Base-by-base conservation (phyloP, 495 filamentous ascomycete species). In the Aeminium ludgeri region DNA sequence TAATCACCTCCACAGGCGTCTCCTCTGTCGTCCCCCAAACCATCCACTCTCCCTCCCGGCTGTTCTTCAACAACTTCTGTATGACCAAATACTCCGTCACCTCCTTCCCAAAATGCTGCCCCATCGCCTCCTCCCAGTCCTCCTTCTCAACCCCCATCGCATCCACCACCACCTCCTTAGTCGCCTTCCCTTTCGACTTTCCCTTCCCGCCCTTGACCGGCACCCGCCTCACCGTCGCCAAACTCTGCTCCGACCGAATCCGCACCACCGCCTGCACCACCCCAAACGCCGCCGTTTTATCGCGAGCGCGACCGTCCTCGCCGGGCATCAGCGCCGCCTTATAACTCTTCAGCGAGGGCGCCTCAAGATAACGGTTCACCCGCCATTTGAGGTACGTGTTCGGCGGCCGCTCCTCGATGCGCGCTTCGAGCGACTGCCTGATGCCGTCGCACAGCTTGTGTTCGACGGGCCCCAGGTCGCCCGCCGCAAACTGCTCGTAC, bases 31-130 rank as follows among this genome's bases (percentile, higher is more conserved):
- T 75, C 18, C 85, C 85, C 75, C 84, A 81, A 35, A 92, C 54
- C 55, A 66, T 70, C 86, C 86, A 95, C 10, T 67, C 66, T 29
- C 57, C 59, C 31, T 74, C 66, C 46, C 65, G 51, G 38, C 71
- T 80, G 2, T 64, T 64, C 59, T 69, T 59, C 36, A 76, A 55
- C 18, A 59, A 48, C 51, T 68, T 66, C 62, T 84, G 80, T 16
- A 93, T 51, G 4, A 87, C 79, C n/a, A 95, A 17, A 52, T 91
- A 78, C 64, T 95, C 86, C 1, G 62, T 58, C 42, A 79, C 65
- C 43, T 78, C 73, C 50, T 73, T 74, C 25, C n/a, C n/a, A n/a
- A n/a, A n/a, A n/a, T n/a, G n/a, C n/a, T 89, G 77, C 64, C 93
- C 86, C 0, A 62, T 58, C 41, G 80, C 66, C 43, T 78, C 72